Evolutionary conservation across 805 yeast genomes (phyloP).

Genomic region (Metschnikowia matae): DNA sequence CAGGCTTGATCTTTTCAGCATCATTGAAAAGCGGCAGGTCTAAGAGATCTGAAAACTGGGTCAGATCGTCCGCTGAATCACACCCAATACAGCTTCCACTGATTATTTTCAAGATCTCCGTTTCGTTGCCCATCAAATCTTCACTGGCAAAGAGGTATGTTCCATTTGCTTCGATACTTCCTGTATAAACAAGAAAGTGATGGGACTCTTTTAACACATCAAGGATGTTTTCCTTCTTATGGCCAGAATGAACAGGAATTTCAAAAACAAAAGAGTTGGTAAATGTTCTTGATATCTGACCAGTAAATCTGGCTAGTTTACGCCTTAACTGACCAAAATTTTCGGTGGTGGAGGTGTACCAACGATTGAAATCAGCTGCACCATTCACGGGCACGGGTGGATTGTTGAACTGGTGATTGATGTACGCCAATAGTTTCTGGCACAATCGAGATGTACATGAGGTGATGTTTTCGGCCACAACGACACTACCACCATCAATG

Average conservation of each 20-base stretch:
- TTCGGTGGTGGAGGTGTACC: constrained; percentile 66
- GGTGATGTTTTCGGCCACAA: constrained; percentile 75
- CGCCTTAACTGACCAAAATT: constrained; percentile 74
- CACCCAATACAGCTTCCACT: constrained; percentile 39
- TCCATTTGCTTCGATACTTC: constrained; percentile 68
- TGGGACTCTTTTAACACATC: constrained; percentile 57
- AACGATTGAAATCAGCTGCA: constrained; percentile 45
- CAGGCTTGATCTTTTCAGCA: constrained; percentile 4
- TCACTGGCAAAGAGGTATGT: constrained; percentile 76
- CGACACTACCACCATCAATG: constrained; percentile 75
- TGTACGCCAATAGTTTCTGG: constrained; percentile 63
- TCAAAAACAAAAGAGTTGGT: constrained; percentile 68
- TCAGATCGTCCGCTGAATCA: constrained; percentile 25
- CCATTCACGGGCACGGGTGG: constrained; percentile 45
- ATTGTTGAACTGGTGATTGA: constrained; percentile 60
- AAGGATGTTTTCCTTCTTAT: constrained; percentile 48
- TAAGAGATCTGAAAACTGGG: constrained; percentile 27
- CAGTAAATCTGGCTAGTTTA: constrained; percentile 73
- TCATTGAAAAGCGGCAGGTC: background rate
- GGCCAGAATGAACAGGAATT: constrained; percentile 39
- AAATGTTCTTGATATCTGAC: constrained; percentile 61
- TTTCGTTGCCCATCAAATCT: constrained; percentile 41
- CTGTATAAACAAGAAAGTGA: constrained; percentile 75
- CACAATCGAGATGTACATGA: constrained; percentile 61
- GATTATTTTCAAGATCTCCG: constrained; percentile 35